Percentiles rank a stretch among this genome's conserved stretches.
phyloP scores from a whole-genome alignment of 2,329 filamentous ascomycete species.

The Fusarium sp. region DNA sequence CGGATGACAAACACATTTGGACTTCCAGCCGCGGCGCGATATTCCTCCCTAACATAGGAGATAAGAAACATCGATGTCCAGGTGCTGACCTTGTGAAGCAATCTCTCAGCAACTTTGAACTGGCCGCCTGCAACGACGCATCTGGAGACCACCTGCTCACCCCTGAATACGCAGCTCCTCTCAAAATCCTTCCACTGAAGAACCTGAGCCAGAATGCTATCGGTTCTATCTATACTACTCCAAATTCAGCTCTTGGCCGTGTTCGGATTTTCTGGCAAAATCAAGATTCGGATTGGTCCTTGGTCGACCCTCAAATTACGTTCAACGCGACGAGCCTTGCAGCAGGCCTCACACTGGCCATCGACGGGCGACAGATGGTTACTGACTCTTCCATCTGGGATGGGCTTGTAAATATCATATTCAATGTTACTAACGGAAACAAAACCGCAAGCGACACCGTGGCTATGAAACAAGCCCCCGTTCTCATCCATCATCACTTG shows the following conservation, averaged over 20 bases:
- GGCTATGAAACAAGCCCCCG: conserved; percentile 51
- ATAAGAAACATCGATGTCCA: not conserved
- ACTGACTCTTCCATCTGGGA: conserved; percentile 43
- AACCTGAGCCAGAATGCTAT: conserved; percentile 27
- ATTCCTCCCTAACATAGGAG: not conserved
- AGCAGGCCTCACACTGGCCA: conserved; percentile 49
- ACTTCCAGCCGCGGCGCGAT: not conserved
- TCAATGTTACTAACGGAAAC: conserved; percentile 44
- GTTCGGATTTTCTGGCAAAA: conserved; percentile 48
- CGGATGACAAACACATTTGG: not conserved
- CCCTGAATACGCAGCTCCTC: conserved; percentile 47
- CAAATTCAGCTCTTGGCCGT: conserved; percentile 10
- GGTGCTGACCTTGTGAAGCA: not conserved
- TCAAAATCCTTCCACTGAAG: not conserved
- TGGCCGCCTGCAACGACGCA: conserved; percentile 52
- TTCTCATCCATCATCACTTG: conserved; percentile 53
- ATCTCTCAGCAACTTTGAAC: conserved; percentile 29
- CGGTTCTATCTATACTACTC: conserved; percentile 30
- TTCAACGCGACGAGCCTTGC: conserved; percentile 47
- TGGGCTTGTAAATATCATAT: conserved; percentile 43
- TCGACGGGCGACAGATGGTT: conserved; percentile 50
- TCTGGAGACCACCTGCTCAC: conserved; percentile 48
- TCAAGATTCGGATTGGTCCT: conserved; percentile 36
- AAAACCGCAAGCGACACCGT: conserved; percentile 43
- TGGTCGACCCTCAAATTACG: conserved; percentile 40